phyloP scores from a whole-genome alignment of 371 early-diverging fungal species.

The Saksenaea oblongispora region DNA sequence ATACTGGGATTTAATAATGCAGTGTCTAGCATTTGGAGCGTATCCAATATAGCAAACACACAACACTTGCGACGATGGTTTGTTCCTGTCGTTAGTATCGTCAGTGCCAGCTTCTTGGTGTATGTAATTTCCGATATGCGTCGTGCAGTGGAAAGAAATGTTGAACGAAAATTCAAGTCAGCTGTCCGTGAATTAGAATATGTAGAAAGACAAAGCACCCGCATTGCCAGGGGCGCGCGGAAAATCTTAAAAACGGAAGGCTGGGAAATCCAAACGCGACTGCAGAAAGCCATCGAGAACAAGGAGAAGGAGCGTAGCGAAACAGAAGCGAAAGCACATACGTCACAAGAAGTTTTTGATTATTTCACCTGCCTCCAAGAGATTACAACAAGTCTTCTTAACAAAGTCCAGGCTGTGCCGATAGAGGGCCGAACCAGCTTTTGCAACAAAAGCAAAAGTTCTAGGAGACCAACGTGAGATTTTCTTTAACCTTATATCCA shows the following conservation, averaged over 20 bases:
- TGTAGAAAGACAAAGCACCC: slow-evolving; percentile 69
- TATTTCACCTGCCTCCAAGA: slow-evolving; percentile 66
- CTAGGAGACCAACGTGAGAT: no score
- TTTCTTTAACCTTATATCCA: no score
- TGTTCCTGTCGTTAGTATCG: slow-evolving; percentile 49
- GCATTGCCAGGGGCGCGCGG: slow-evolving; percentile 72
- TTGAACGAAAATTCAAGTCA: slow-evolving; percentile 71
- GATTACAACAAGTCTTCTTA: slow-evolving; percentile 37
- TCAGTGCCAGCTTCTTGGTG: slow-evolving; percentile 73
- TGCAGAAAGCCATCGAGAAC: slow-evolving; percentile 77
- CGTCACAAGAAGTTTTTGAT: slow-evolving; percentile 65
- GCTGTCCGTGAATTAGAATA: slow-evolving; percentile 68
- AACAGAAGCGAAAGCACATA: slow-evolving; percentile 53
- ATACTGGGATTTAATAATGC: slow-evolving; percentile 50
- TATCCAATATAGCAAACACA: slow-evolving; percentile 34
- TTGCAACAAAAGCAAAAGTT: no score
- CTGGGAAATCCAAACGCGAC: slow-evolving; percentile 85
- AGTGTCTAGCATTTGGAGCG: slow-evolving; percentile 42
- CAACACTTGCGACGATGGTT: slow-evolving; percentile 44
- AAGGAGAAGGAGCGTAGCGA: slow-evolving; percentile 71
- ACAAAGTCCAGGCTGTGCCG: slow-evolving; percentile 42
- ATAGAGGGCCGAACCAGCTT: slow-evolving; percentile 13
- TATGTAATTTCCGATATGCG: slow-evolving; percentile 87
- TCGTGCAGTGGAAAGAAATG: slow-evolving; percentile 77
- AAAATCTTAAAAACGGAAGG: slow-evolving; percentile 78